These are phyloP conservation scores for Coemansia sp. DNA, from an alignment of 192 early-diverging fungal species.

Conservation along the genomic window DNA sequence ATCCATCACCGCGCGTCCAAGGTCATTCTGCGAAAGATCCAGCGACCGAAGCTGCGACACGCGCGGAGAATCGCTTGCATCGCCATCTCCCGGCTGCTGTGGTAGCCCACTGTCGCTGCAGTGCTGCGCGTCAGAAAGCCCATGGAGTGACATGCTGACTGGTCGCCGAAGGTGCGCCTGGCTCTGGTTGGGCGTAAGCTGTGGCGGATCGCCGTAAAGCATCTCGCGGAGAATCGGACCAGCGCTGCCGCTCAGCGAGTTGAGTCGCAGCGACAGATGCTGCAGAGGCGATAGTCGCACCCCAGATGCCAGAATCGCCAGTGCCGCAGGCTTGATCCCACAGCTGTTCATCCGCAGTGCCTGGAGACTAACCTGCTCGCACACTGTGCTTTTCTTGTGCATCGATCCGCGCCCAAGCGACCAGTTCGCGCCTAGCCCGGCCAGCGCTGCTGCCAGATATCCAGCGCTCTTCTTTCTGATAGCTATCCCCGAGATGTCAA, in stretches of 20 bases:
- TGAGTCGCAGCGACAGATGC: constrained; percentile 49
- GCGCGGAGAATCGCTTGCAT: constrained; percentile 31
- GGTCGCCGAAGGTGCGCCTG: constrained; percentile 27
- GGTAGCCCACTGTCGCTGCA: constrained; percentile 14
- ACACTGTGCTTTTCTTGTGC: constrained; percentile 34
- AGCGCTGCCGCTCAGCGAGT: constrained; percentile 39
- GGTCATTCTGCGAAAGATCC: constrained; percentile 53
- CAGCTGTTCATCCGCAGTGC: constrained; percentile 59
- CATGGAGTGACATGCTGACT: constrained; percentile 50
- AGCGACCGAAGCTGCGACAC: constrained; percentile 48
- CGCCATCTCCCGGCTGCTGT: constrained; percentile 11
- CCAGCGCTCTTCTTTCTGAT: constrained; percentile 69
- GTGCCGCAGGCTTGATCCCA: constrained; percentile 42
- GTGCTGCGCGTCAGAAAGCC: constrained; percentile 46
- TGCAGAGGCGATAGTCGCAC: constrained; percentile 51
- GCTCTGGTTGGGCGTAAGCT: constrained; percentile 23
- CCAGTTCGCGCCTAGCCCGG: constrained; percentile 49
- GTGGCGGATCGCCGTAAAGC: constrained; percentile 53
- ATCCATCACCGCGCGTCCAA: constrained; percentile 47
- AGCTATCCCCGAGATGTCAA: constrained; percentile 70
- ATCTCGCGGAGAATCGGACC: constrained; percentile 53
- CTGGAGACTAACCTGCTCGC: constrained; percentile 43
- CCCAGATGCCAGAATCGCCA: constrained; percentile 55
- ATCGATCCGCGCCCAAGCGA: constrained; percentile 48
- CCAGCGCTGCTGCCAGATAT: constrained; percentile 68